These are phyloP conservation scores for Phytopythium helicoides DNA, from an alignment of 352 stramenopile genomes.

Conservation along the genomic window DNA sequence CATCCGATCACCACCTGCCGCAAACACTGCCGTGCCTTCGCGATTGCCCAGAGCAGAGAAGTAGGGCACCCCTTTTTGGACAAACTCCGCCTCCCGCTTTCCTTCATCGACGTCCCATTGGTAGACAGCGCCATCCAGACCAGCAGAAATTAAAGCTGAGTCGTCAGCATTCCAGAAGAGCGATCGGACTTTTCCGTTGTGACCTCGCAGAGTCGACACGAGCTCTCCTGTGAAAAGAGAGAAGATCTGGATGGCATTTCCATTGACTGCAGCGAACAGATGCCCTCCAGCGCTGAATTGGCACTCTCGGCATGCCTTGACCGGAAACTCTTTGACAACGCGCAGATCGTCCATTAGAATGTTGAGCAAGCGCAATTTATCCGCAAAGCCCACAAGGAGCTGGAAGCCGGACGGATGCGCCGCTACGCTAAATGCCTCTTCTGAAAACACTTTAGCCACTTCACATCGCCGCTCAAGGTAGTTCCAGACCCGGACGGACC, in stretches of 20 bases:
- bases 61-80: slow-evolving; percentile 92
- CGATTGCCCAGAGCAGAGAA: slow-evolving; percentile 84
- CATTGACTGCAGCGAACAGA: slow-evolving; percentile 93
- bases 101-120: slow-evolving; percentile 91
- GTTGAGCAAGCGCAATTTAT: slow-evolving; percentile 90
- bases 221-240: slow-evolving; percentile 91
- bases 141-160: slow-evolving; percentile 82
- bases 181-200: slow-evolving; percentile 92
- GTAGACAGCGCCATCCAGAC: slow-evolving; percentile 93
- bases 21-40: slow-evolving; percentile 77
- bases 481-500: slow-evolving; percentile 92
- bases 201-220: slow-evolving; percentile 87
- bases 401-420: slow-evolving; percentile 91
- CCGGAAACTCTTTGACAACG: slow-evolving; percentile 79
- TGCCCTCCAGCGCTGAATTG: slow-evolving; percentile 88
- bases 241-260: slow-evolving; percentile 92
- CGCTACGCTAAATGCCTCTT: slow-evolving; percentile 87
- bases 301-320: slow-evolving; percentile 82
- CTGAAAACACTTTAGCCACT: slow-evolving; percentile 84
- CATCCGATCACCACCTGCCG: slow-evolving; percentile 86
- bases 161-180: slow-evolving; percentile 89
- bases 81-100: slow-evolving; percentile 90
- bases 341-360: slow-evolving; percentile 92
- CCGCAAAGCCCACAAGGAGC: slow-evolving; percentile 87
- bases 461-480: slow-evolving; percentile 89